Base-by-base conservation (phyloP, 192 early-diverging fungal genomes). In the Linnemannia elongata region DNA sequence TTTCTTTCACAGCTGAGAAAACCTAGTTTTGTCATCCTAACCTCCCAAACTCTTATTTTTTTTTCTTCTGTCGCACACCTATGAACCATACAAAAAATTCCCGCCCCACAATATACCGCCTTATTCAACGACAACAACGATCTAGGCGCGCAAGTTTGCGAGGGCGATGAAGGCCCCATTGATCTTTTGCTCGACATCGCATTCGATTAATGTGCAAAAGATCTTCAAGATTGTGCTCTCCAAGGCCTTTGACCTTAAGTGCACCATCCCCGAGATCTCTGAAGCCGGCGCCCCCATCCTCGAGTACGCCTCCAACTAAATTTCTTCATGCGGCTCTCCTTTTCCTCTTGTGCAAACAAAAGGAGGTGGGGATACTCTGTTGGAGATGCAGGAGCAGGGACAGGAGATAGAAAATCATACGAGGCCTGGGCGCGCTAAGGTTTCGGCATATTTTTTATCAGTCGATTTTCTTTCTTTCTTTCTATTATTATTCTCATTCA, bases 221-320 rank as follows among this genome's bases (percentile, higher is more conserved):
- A 97, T 99, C 72, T 99, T 98, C 91, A 99, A 99, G 91, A 97
- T 99, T 77, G 96, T 98, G 3, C 83, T 99, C 22, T 93, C 94
- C 68, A 97, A 97, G 85, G 97, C 96, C 12, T 99, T 98, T 89
- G 97, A 99, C 88, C 85, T 99, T 77, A 94, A 95, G 72, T 97
- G 97, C 78, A 98, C 95, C 74, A 96, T 99, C 88, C 96, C 97
- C 15, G 95, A 96, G 84, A 98, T 99, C 55, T 94, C 93, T 41
- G 96, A 98, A 80, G 90, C 95, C 49, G 98, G 98, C 42, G 96
- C 94, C 35, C 98, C 98, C 1, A 97, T 99, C 77, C 86, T 98
- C 77, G 97, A 98, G 88, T 99, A 96, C 77, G 77, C 79, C 42
- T 60, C 35, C 41, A 60, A 80, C 20, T 73, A 63, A 73, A 45